Conservation (phyloP, 768 basidiomycete species). For the Hypsizygus marmoreus region DNA sequence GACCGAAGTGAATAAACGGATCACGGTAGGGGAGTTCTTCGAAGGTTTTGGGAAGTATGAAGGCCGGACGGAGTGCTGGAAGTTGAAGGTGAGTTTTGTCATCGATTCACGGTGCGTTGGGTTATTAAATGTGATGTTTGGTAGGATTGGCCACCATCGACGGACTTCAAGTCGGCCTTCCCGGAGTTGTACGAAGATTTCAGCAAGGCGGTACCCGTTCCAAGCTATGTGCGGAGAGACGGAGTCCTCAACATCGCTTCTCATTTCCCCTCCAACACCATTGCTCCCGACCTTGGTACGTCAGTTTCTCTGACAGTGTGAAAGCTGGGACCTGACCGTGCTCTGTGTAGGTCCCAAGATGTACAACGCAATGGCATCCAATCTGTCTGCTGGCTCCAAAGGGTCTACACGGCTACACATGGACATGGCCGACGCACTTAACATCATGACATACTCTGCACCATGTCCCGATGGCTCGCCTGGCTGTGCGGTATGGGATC, state of each 20-base stretch:
- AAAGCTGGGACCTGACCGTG: too few relatives aligned
- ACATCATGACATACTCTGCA: slow-evolving; percentile 83
- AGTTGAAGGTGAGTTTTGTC: slow-evolving; percentile 62
- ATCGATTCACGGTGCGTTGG: not conserved
- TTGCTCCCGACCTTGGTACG: slow-evolving; percentile 80
- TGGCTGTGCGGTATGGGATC: slow-evolving; percentile 90
- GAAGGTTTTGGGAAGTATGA: slow-evolving; percentile 69
- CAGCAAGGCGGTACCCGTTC: slow-evolving; percentile 78
- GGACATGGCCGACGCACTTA: slow-evolving; percentile 94
- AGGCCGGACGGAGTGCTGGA: slow-evolving; percentile 60
- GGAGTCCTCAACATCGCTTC: slow-evolving; percentile 87
- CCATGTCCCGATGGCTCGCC: slow-evolving; percentile 56
- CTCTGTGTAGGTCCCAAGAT: slow-evolving; percentile 86
- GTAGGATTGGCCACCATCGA: slow-evolving; percentile 93
- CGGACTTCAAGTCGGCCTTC: slow-evolving; percentile 81
- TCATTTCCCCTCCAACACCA: slow-evolving; percentile 80
- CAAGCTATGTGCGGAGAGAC: slow-evolving; percentile 88
- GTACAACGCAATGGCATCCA: slow-evolving; percentile 88
- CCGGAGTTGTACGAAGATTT: slow-evolving; percentile 90
- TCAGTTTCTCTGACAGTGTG: too few relatives aligned
- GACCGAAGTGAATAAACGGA: slow-evolving; percentile 59
- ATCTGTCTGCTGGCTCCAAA: slow-evolving; percentile 64
- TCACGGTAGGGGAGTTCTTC: slow-evolving; percentile 82
- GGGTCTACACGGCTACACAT: slow-evolving; percentile 90
- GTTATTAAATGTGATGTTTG: not conserved